A percentile compares a stretch with the other conserved stretches of the same genome.
These are phyloP conservation scores for Sporothrix inflata DNA, from an alignment of 2,329 filamentous ascomycete genomes.

Conservation along the genomic window DNA sequence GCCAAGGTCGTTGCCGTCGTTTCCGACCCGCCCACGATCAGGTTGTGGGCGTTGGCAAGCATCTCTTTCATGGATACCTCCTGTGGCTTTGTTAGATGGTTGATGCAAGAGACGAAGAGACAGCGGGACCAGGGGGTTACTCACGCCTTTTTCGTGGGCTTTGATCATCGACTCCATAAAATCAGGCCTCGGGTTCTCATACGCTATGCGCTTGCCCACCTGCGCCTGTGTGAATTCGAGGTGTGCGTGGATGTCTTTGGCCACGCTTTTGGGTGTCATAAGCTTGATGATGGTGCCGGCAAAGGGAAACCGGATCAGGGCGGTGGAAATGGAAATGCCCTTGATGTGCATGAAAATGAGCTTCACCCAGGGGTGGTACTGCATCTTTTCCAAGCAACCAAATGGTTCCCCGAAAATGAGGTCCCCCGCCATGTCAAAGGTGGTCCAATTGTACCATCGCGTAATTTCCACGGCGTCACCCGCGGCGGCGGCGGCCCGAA, in stretches of 20 bases:
- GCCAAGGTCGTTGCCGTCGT: not conserved
- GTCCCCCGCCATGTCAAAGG: not conserved
- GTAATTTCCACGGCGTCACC: not conserved
- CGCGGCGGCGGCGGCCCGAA: not conserved
- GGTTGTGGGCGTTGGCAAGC: not conserved
- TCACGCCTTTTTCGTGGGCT: not conserved
- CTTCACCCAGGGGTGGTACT: too few species aligned
- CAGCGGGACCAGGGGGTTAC: too few species aligned
- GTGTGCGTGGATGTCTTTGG: not conserved
- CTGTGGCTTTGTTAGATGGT: too few species aligned
- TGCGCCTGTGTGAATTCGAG: not conserved
- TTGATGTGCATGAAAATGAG: too few species aligned
- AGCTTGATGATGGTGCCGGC: not conserved
- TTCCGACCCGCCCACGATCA: not conserved
- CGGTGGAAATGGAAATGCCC: too few species aligned
- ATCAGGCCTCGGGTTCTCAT: not conserved
- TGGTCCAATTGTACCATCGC: not conserved
- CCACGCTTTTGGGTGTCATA: not conserved
- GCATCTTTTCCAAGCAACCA: too few species aligned
- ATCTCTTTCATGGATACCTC: not conserved
- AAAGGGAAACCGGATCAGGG: too few species aligned
- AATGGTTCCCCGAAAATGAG: not conserved
- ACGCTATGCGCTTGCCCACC: not conserved
- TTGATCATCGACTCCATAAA: not conserved
- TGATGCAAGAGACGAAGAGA: too few species aligned